Evolutionary conservation across 768 basidiomycete species (phyloP), one percentile per base, ranked within the genome.

Genomic region (Lactarius hatsudake): DNA sequence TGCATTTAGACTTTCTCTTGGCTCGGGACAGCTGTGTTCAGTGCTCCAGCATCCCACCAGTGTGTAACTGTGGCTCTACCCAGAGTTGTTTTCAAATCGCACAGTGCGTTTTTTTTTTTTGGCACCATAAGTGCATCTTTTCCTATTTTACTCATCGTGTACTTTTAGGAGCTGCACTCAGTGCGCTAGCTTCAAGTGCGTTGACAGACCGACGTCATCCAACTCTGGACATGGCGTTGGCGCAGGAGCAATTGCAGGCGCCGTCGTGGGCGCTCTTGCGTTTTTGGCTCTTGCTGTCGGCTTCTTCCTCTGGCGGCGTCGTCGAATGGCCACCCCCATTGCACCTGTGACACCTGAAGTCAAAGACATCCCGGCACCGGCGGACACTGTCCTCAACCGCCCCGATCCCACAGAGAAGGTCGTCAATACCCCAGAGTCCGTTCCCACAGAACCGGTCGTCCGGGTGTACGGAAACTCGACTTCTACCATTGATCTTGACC

Each of bases 321-420:
- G 86, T 65, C 84, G 80, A 75, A 63, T 64, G 73, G 66, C 54
- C 12, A 63, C 74, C 26, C 73, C 66, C 18, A 74, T 71, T 38
- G 84, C 86, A 65, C 72, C 78, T 63, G 83, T 83, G 71, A 75
- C 78, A 60, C 30, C 63, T 3, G 72, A 70, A 28, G 61, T 56
- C 45, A 75, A 75, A 63, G 91, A 93, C 72, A 76, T 85, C 23
- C 91, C 90, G 43, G 91, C 90, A 2, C 78, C 88, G 26, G 91
- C 92, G 23, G 88, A 84, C 71, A 85, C 86, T 12, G 92, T 93
- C 40, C 87, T 93, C 66, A 90, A 87, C 75, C 82, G 91, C 51
- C 90, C 91, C n/a, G 89, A 93, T 76, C 91, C 91, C 36, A 87
- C 78, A 61, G 90, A 90, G 78, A 91, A 90, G 74, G 75, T 81